These are phyloP conservation scores for Coniochaeta sp. DNA, from an alignment of 2,329 filamentous ascomycete genomes.

Conservation along the genomic window DNA sequence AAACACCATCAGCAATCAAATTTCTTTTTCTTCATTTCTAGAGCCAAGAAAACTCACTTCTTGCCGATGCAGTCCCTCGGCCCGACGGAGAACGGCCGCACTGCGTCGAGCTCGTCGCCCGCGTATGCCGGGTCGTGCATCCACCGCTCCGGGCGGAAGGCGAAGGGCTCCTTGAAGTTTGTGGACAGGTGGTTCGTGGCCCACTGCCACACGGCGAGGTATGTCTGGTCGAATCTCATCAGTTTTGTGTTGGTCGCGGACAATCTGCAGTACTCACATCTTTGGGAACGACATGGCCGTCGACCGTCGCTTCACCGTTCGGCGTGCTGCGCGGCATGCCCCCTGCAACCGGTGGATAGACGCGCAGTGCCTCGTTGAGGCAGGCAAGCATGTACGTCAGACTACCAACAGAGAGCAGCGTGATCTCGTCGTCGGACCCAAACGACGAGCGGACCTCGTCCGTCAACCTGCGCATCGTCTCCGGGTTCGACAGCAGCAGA, in stretches of 20 bases:
- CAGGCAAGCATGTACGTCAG: slow-evolving; percentile 21
- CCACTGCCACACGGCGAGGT: slow-evolving; percentile 22
- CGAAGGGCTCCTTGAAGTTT: slow-evolving; percentile 18
- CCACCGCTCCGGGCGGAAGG: slow-evolving; percentile 24
- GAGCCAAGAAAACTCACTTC: neutral
- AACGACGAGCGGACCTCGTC: slow-evolving; percentile 11
- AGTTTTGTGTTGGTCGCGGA: neutral
- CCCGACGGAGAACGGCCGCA: slow-evolving; percentile 5
- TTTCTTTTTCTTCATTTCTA: no score
- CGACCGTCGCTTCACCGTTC: slow-evolving; percentile 13
- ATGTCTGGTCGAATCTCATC: slow-evolving; percentile 19
- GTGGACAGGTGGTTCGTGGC: slow-evolving; percentile 14
- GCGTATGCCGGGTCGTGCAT: slow-evolving; percentile 10
- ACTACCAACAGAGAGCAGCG: slow-evolving; percentile 13
- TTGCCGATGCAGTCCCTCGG: slow-evolving; percentile 7
- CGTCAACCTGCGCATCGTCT: slow-evolving; percentile 6
- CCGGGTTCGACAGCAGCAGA: slow-evolving; percentile 12
- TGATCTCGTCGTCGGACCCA: slow-evolving; percentile 8
- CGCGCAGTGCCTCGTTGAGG: slow-evolving; percentile 20
- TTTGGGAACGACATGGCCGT: slow-evolving; percentile 19
- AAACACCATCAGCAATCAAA: neutral
- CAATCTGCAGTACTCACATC: slow-evolving; percentile 6
- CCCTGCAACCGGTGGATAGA: slow-evolving; percentile 14
- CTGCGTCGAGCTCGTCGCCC: slow-evolving; percentile 5
- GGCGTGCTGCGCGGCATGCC: slow-evolving; percentile 13